These are phyloP conservation scores for Gastrolobium bilobum DNA, from an alignment of 306 rosid species.

Conservation along the genomic window DNA sequence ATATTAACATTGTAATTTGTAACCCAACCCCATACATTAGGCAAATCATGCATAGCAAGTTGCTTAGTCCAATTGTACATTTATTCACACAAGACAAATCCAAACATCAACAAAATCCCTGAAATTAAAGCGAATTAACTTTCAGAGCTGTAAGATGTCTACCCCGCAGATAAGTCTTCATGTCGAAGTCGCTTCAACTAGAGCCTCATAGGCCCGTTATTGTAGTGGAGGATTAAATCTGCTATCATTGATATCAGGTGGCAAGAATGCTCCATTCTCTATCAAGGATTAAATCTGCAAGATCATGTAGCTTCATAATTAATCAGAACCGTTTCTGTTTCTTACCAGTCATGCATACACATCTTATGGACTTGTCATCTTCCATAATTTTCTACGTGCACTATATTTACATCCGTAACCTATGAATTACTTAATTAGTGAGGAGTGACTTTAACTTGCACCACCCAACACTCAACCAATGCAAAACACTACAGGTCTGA, in stretches of 20 bases:
- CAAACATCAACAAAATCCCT: constrained; percentile 21
- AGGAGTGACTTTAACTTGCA: not conserved
- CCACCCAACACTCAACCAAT: not conserved
- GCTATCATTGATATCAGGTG: constrained; percentile 84
- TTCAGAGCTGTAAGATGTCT: constrained; percentile 81
- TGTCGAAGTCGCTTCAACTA: constrained; percentile 76
- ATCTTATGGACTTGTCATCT: not conserved
- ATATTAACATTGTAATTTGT: constrained; percentile 12
- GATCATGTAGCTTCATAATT: constrained; percentile 5
- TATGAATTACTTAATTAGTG: not conserved
- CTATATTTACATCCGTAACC: not conserved
- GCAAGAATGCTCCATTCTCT: constrained; percentile 94
- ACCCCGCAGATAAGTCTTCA: constrained; percentile 61
- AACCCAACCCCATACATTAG: constrained; percentile 9
- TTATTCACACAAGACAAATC: constrained; percentile 22
- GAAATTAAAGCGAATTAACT: constrained; percentile 51
- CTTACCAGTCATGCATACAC: not conserved
- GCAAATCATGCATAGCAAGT: constrained; percentile 20
- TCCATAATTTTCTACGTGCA: constrained; percentile 1
- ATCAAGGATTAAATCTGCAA: constrained; percentile 73
- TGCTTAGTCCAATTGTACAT: constrained; percentile 33
- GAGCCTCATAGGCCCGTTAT: constrained; percentile 99
- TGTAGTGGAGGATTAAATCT: constrained; percentile 97
- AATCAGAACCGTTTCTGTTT: not conserved
- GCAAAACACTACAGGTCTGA: not conserved